Evolutionary conservation across 225 moss, liverwort and hornwort genomes (phyloP).

Genomic region (Straminergon stramineum): DNA sequence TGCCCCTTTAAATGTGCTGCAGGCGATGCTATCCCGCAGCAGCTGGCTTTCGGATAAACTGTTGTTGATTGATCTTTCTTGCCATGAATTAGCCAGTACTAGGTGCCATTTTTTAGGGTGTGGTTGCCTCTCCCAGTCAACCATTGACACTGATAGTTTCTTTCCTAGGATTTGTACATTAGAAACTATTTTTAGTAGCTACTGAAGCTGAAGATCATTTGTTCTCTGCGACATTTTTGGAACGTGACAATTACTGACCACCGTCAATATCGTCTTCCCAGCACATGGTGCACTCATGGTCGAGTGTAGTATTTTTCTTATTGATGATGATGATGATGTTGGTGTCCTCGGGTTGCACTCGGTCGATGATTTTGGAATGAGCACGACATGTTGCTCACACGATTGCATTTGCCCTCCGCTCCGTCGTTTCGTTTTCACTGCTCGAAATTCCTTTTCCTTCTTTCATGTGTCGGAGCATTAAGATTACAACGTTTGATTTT

Average conservation of each 20-base stretch:
- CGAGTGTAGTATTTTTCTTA: background rate
- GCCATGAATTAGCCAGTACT: background rate
- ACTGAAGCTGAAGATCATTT: background rate
- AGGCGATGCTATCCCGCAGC: background rate
- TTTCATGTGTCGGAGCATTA: background rate
- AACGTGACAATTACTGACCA: background rate
- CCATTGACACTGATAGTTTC: background rate
- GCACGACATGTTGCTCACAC: background rate
- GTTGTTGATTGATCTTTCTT: background rate
- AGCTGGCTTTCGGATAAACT: background rate
- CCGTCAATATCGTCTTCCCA: background rate
- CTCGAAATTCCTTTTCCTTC: background rate
- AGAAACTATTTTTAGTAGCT: conserved; percentile 16
- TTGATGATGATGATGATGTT: background rate
- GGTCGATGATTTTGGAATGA: background rate
- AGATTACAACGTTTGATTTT: background rate
- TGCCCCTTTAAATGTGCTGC: background rate
- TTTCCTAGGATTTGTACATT: background rate
- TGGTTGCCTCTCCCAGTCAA: background rate
- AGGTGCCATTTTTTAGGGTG: background rate
- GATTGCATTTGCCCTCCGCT: background rate
- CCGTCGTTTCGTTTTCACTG: background rate
- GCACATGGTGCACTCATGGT: background rate
- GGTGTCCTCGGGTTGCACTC: background rate
- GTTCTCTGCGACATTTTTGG: background rate